A percentile compares a stretch with the other conserved stretches of the same genome.
Conservation (phyloP, 768 basidiomycete species). For the Plicaturopsis crispa region DNA sequence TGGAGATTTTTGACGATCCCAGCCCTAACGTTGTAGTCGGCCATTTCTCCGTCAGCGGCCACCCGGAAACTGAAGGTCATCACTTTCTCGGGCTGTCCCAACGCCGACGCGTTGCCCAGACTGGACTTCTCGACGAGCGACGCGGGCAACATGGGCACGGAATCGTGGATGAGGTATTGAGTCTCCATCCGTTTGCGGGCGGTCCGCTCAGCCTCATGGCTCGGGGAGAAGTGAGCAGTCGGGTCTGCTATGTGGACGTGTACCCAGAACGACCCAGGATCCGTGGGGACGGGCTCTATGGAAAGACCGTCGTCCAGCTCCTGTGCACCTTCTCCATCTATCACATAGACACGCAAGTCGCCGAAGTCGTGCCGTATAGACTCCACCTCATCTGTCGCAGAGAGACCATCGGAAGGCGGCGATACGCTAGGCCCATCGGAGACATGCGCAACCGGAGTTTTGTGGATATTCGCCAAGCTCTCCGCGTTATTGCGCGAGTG, state of each 20-base stretch:
- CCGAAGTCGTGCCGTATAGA: slow-evolving; percentile 84
- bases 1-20: slow-evolving; percentile 68
- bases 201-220: slow-evolving; percentile 48
- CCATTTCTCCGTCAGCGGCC: slow-evolving; percentile 49
- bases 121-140: slow-evolving; percentile 34
- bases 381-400: too few relatives aligned
- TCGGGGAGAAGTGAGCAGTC: slow-evolving; percentile 66
- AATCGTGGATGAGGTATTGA: slow-evolving; percentile 57
- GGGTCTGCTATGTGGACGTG: slow-evolving; percentile 95
- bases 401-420: too few relatives aligned
- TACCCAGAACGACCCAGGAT: slow-evolving; percentile 64
- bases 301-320: slow-evolving; percentile 96
- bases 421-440: too few relatives aligned
- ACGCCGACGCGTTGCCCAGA: slow-evolving; percentile 7
- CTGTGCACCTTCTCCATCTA: slow-evolving; percentile 72
- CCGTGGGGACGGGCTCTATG: slow-evolving; percentile 55
- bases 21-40: slow-evolving; percentile 62
- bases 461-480: too few relatives aligned
- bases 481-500: too few relatives aligned
- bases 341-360: slow-evolving; percentile 70
- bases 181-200: slow-evolving; percentile 49
- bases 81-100: slow-evolving; percentile 41
- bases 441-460: too few relatives aligned
- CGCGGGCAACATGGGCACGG: slow-evolving; percentile 68
- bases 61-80: slow-evolving; percentile 80